phyloP scores from a whole-genome alignment of 2,329 filamentous ascomycete genomes.

The Ophiostoma sp. region DNA sequence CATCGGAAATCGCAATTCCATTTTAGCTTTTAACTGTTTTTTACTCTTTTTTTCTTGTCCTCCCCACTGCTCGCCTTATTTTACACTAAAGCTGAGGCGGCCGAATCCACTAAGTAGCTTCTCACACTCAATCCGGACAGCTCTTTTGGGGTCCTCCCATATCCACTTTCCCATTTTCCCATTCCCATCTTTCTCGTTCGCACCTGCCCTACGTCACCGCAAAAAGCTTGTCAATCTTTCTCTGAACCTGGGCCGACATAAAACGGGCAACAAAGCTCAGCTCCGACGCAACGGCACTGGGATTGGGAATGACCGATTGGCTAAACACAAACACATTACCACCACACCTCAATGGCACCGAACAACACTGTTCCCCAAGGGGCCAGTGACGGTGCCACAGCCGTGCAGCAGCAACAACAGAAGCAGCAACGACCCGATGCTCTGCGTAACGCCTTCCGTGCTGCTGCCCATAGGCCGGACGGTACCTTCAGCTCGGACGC shows the following conservation, averaged over 20 bases:
- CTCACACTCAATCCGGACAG: conserved; percentile 2
- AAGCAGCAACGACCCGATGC: conserved; percentile 25
- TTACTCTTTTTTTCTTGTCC: not conserved
- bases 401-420: conserved; percentile 1
- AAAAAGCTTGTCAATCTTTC: not conserved
- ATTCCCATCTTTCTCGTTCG: not conserved
- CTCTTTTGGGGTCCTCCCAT: not conserved
- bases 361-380: not conserved
- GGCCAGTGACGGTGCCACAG: not conserved
- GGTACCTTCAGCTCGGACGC: conserved; percentile 23
- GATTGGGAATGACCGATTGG: not conserved
- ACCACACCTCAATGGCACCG: not conserved
- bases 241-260: not conserved
- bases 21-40: not conserved
- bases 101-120: conserved; percentile 2
- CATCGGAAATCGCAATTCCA: not conserved
- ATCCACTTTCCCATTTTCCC: not conserved
- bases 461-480: conserved; percentile 11
- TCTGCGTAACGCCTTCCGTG: conserved; percentile 32
- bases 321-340: not conserved
- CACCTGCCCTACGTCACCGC: conserved; percentile 14
- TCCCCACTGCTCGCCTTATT: not conserved
- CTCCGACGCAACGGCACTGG: not conserved
- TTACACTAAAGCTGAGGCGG: not conserved
- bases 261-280: not conserved